Percentiles rank a stretch among this genome's conserved stretches.
These are phyloP conservation scores for Dillenia turbinata DNA, from an alignment of 164 flowering plant genomes.

Conservation along the genomic window DNA sequence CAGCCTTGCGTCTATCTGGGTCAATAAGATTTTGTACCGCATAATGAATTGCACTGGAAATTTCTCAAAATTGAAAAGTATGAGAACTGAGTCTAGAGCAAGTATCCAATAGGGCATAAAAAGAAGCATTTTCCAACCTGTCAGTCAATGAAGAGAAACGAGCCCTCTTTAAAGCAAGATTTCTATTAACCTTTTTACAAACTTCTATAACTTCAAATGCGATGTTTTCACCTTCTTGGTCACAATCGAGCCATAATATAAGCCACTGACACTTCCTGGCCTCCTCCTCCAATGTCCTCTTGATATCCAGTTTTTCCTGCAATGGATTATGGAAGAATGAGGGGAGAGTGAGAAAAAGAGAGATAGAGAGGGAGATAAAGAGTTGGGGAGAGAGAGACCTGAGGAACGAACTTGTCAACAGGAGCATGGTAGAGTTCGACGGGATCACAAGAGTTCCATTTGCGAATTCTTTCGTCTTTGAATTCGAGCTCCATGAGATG, in stretches of 20 bases:
- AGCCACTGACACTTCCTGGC: constrained; percentile 83
- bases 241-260: constrained; percentile 95
- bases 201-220: constrained; percentile 91
- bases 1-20: constrained; percentile 73
- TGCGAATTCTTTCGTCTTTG: constrained; percentile 59
- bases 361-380: too few species aligned
- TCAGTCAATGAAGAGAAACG: constrained; percentile 87
- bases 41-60: constrained; percentile 69
- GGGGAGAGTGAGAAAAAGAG: background rate
- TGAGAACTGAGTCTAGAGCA: background rate
- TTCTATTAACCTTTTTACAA: constrained; percentile 53
- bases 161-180: constrained; percentile 68
- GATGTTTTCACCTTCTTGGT: constrained; percentile 96
- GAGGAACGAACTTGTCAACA: constrained; percentile 69
- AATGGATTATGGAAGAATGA: background rate
- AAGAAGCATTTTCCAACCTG: constrained; percentile 35
- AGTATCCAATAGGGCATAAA: background rate
- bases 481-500: constrained; percentile 97
- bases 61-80: constrained; percentile 5
- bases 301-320: constrained; percentile 78
- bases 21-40: constrained; percentile 66
- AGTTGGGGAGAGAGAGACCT: constrained; percentile 30
- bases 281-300: constrained; percentile 87
- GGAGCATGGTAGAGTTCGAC: constrained; percentile 72
- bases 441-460: constrained; percentile 93